A percentile compares a stretch with the other conserved stretches of the same genome.
phyloP scores from a whole-genome alignment of 257 asterid species.

The Salvia hispanica region DNA sequence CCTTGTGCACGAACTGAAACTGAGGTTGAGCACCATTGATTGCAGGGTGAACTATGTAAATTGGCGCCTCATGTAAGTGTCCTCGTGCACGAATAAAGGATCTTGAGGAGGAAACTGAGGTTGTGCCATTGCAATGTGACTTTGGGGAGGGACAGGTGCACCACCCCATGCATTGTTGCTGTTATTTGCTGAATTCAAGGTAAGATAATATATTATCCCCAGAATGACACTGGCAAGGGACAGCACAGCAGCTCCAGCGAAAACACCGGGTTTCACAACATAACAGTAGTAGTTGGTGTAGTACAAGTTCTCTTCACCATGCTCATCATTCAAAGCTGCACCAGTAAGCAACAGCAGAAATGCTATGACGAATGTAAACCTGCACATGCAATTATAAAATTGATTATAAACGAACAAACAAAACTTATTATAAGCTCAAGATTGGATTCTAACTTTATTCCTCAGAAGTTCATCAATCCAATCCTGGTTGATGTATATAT shows the following conservation, averaged over 20 bases:
- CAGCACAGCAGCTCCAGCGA: conserved; percentile 79
- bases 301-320: conserved; percentile 69
- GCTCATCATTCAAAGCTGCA: conserved; percentile 86
- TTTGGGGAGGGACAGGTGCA: conserved; percentile 46
- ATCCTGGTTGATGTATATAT: too few relatives aligned
- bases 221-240: conserved; percentile 73
- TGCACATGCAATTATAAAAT: conserved; percentile 31
- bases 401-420: too few relatives aligned
- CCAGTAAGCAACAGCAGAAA: conserved; percentile 85
- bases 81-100: conserved; percentile 85
- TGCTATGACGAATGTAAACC: conserved; percentile 88
- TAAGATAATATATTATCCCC: conserved; percentile 63
- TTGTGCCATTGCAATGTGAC: conserved; percentile 84
- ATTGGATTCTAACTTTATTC: neutral
- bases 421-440: neutral
- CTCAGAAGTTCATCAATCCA: too few relatives aligned
- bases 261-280: conserved; percentile 87
- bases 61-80: conserved; percentile 83
- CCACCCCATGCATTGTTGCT: conserved; percentile 33
- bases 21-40: too few relatives aligned
- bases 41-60: conserved; percentile 36
- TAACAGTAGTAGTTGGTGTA: conserved; percentile 69
- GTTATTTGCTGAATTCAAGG: conserved; percentile 49
- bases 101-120: conserved; percentile 65
- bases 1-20: too few relatives aligned